A percentile compares a stretch with the other conserved stretches of the same genome.
Conservation (phyloP, 2,329 filamentous ascomycete genomes). For the Clonostachys byssicola region DNA sequence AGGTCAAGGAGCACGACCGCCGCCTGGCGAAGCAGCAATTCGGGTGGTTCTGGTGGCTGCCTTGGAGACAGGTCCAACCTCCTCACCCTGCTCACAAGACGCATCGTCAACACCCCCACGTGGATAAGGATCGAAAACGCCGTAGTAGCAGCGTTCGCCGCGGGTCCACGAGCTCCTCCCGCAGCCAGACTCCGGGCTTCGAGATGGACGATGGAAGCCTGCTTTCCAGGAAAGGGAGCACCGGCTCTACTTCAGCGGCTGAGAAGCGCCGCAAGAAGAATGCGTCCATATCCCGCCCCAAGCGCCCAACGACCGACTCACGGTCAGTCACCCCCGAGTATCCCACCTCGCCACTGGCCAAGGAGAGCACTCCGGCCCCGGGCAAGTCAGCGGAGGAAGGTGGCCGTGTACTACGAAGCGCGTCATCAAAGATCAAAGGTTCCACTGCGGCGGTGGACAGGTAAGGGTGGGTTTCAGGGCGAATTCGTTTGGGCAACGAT, state of each 20-base stretch:
- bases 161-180: conserved; percentile 45
- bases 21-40: conserved; percentile 65
- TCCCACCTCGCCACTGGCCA: conserved; percentile 43
- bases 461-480: neutral
- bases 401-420: conserved; percentile 12
- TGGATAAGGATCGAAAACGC: conserved; percentile 41
- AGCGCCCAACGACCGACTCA: conserved; percentile 35
- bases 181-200: conserved; percentile 42
- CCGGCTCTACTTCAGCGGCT: conserved; percentile 22
- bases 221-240: conserved; percentile 38
- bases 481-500: too few species aligned
- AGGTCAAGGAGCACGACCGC: conserved; percentile 64
- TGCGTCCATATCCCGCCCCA: conserved; percentile 20
- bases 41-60: conserved; percentile 83
- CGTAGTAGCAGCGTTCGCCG: conserved; percentile 49
- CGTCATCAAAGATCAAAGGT: conserved; percentile 5
- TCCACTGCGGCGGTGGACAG: neutral
- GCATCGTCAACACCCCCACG: conserved; percentile 22
- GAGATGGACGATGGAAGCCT: conserved; percentile 30
- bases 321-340: conserved; percentile 51
- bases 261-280: conserved; percentile 44
- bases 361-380: conserved; percentile 32
- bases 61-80: conserved; percentile 46
- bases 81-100: conserved; percentile 26
- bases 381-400: conserved; percentile 12